A percentile compares a stretch with the other conserved stretches of the same genome.
Evolutionary conservation across 2,329 filamentous ascomycete species (phyloP).

Genomic region (Scedosporium aurantiacum): DNA sequence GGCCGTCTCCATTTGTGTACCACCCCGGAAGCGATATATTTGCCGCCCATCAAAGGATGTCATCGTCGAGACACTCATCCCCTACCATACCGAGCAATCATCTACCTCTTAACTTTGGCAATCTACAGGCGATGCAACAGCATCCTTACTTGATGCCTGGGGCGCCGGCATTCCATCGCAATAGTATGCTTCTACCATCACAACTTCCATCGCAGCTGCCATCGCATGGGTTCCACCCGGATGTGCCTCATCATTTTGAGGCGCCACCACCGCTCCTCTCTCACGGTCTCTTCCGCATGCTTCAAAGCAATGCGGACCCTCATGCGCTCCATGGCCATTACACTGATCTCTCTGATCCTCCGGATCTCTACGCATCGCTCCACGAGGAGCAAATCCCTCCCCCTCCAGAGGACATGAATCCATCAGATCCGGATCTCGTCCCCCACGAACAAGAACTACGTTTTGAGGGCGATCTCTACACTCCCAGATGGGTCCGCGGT

Average conservation of each 20-base stretch:
- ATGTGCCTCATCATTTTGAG: conserved; percentile 42
- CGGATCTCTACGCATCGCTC: conserved; percentile 65
- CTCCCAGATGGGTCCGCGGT: conserved; percentile 71
- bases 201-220: conserved; percentile 40
- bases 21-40: conserved; percentile 50
- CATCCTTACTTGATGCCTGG: conserved; percentile 44
- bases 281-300: conserved; percentile 61
- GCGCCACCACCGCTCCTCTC: conserved; percentile 54
- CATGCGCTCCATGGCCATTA: conserved; percentile 59
- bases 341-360: conserved; percentile 61
- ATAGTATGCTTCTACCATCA: conserved; percentile 46
- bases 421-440: conserved; percentile 60
- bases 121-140: conserved; percentile 44
- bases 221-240: conserved; percentile 33
- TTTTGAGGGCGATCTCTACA: conserved; percentile 74
- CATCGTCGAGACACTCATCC: conserved; percentile 38
- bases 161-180: conserved; percentile 36
- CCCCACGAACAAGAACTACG: conserved; percentile 71
- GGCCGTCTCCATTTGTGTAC: conserved; percentile 51
- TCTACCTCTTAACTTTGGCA: conserved; percentile 41
- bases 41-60: conserved; percentile 42
- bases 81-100: conserved; percentile 34
- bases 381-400: conserved; percentile 64
- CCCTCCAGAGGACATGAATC: conserved; percentile 72
- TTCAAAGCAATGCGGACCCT: conserved; percentile 64